phyloP scores from a whole-genome alignment of 2,329 filamentous ascomycete genomes.

The Scedosporium dehoogii region DNA sequence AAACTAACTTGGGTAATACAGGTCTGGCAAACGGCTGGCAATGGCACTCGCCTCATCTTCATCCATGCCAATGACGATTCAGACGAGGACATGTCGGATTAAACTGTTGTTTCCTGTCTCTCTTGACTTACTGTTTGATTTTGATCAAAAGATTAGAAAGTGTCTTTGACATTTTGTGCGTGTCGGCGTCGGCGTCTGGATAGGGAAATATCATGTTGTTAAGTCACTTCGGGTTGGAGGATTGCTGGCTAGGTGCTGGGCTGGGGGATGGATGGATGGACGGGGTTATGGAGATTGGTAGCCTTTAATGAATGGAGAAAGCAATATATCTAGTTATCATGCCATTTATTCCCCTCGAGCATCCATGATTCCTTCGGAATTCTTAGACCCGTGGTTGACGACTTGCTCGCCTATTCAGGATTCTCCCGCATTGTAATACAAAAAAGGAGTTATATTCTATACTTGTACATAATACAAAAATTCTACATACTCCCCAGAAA shows the following conservation, averaged over 20 bases:
- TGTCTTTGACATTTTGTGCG: neutral
- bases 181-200: neutral
- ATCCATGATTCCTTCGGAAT: too few relatives aligned
- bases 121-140: neutral
- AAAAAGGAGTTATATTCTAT: conserved; percentile 1
- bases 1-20: conserved; percentile 32
- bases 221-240: too few relatives aligned
- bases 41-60: conserved; percentile 62
- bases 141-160: neutral
- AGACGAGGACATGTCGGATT: conserved; percentile 34
- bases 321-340: neutral
- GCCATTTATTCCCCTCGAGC: neutral
- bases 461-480: conserved; percentile 1
- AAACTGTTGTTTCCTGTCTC: conserved; percentile 5
- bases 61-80: conserved; percentile 43
- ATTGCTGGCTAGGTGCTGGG: too few relatives aligned
- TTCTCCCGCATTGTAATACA: too few relatives aligned
- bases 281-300: neutral
- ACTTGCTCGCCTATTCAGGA: too few relatives aligned
- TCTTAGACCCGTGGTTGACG: neutral
- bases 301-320: neutral
- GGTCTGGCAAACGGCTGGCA: conserved; percentile 71
- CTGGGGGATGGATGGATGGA: neutral
- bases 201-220: neutral
- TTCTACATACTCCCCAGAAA: neutral